phyloP scores from a whole-genome alignment of 2,329 filamentous ascomycete species.

The Herpotrichia juniperi region DNA sequence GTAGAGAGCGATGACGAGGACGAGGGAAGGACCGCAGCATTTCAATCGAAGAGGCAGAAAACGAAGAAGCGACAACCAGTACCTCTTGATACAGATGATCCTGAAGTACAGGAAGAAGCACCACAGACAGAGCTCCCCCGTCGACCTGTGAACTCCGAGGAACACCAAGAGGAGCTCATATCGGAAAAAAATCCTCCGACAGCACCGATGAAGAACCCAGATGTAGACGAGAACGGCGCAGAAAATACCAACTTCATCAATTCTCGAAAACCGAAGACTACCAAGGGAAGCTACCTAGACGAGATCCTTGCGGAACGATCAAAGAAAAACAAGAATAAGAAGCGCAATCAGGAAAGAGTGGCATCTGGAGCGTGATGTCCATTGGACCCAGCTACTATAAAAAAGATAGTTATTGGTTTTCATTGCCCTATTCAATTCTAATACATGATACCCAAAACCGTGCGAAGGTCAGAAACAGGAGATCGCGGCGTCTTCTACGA shows the following conservation, averaged over 20 bases:
- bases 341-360: conserved; percentile 6
- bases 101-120: conserved; percentile 17
- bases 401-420: no score
- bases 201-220: conserved; percentile 13
- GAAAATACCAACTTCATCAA: neutral
- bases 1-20: conserved; percentile 49
- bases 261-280: conserved; percentile 23
- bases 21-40: conserved; percentile 40
- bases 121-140: neutral
- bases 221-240: conserved; percentile 1
- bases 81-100: conserved; percentile 8
- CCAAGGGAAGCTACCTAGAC: conserved; percentile 60
- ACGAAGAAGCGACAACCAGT: conserved; percentile 22
- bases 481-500: no score
- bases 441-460: no score
- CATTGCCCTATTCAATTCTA: no score
- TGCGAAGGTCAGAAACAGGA: no score
- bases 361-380: neutral
- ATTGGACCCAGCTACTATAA: no score
- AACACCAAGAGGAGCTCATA: neutral
- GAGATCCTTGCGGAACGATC: conserved; percentile 57
- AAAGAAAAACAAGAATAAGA: conserved; percentile 56
- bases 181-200: neutral
- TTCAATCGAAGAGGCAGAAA: conserved; percentile 40
- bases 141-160: neutral